Percentiles rank a stretch among this genome's conserved stretches.
Evolutionary conservation across 2,329 filamentous ascomycete species (phyloP).

Genomic region (Bipolaris zeicola): DNA sequence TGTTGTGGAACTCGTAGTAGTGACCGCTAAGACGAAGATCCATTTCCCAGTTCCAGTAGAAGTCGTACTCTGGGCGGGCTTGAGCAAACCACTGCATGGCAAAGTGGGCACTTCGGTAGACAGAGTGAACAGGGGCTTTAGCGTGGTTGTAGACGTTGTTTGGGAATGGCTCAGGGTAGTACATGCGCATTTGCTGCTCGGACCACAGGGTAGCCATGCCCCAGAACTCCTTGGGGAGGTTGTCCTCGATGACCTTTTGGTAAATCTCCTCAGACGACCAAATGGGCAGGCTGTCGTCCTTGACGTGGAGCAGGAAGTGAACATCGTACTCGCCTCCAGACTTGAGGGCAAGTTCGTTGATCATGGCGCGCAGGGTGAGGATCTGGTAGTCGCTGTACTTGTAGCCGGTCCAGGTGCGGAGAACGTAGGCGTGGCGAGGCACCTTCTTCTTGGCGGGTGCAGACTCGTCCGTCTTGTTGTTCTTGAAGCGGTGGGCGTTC

Average conservation of each 20-base stretch:
- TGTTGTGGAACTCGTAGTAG: slow-evolving; percentile 79
- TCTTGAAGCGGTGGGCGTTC: slow-evolving; percentile 55
- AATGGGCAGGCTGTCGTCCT: slow-evolving; percentile 74
- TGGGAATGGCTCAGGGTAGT: slow-evolving; percentile 87
- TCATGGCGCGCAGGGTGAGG: slow-evolving; percentile 79
- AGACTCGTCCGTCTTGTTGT: slow-evolving; percentile 40
- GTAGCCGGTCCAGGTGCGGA: slow-evolving; percentile 84
- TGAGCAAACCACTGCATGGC: slow-evolving; percentile 59
- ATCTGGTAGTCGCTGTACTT: slow-evolving; percentile 79
- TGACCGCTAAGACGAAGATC: slow-evolving; percentile 81
- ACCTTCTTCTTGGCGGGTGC: slow-evolving; percentile 49
- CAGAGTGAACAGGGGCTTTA: slow-evolving; percentile 75
- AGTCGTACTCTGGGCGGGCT: slow-evolving; percentile 58
- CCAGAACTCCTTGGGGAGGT: slow-evolving; percentile 81
- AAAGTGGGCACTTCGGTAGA: slow-evolving; percentile 71
- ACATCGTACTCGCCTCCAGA: slow-evolving; percentile 88
- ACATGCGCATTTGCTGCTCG: slow-evolving; percentile 86
- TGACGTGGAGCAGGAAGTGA: slow-evolving; percentile 83
- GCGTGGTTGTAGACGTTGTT: slow-evolving; percentile 70
- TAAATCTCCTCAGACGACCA: slow-evolving; percentile 77
- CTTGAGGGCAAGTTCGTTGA: slow-evolving; percentile 78
- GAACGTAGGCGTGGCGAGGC: slow-evolving; percentile 76
- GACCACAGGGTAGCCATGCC: slow-evolving; percentile 92
- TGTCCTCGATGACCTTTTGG: slow-evolving; percentile 68
- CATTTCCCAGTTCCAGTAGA: slow-evolving; percentile 88